Percentiles rank a stretch among this genome's conserved stretches.
These are phyloP conservation scores for Cladorrhinum sp. DNA, from an alignment of 2,329 filamentous ascomycete species.

Conservation along the genomic window DNA sequence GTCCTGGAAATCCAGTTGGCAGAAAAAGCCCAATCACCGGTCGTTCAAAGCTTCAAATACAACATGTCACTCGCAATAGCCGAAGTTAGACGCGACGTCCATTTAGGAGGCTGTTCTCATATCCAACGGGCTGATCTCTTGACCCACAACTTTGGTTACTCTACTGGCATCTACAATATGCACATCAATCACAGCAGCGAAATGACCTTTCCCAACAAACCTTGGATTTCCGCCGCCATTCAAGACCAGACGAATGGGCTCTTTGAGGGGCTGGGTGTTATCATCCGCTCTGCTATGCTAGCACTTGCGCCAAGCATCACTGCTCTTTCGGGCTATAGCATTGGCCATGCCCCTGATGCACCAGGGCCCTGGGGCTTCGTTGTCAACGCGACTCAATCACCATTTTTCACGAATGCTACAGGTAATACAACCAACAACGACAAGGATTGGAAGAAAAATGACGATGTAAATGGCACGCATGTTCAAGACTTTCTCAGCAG, in stretches of 20 bases:
- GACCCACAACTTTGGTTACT: not conserved
- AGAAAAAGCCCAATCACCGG: not conserved
- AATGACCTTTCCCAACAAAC: not conserved
- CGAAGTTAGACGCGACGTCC: not conserved
- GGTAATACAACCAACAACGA: not conserved
- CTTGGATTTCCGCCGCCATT: not conserved
- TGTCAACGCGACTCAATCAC: too few species aligned
- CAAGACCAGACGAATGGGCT: not conserved
- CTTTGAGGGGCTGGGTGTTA: not conserved
- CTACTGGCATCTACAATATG: not conserved
- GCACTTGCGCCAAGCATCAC: not conserved
- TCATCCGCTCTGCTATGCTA: slow-evolving; percentile 5
- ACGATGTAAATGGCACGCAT: too few species aligned
- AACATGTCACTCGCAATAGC: not conserved
- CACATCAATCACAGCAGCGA: not conserved
- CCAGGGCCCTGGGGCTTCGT: not conserved
- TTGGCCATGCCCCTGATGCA: not conserved
- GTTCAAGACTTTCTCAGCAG: too few species aligned
- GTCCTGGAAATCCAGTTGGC: slow-evolving; percentile 1
- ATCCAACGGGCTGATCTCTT: not conserved
- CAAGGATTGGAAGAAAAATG: too few species aligned
- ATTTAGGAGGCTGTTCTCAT: not conserved
- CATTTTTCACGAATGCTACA: not conserved
- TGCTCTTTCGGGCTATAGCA: not conserved
- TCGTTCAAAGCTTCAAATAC: not conserved